Conservation (phyloP, 352 stramenopile genomes). For the Phytophthora idaei region DNA sequence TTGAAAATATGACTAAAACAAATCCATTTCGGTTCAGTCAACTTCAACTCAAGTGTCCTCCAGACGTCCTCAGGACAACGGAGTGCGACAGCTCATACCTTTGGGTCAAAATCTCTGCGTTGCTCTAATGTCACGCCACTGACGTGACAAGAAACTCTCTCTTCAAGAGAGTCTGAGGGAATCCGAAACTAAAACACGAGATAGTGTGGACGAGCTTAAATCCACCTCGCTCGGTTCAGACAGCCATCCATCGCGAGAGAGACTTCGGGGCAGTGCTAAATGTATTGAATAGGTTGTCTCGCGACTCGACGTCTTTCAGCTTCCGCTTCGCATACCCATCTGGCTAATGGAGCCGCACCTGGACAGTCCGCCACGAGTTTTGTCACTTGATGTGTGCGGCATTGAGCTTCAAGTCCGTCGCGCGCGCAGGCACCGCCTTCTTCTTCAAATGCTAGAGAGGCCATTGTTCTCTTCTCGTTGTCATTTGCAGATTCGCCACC, state of each 20-base stretch:
- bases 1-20: neutral
- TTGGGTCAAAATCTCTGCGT: too few species aligned
- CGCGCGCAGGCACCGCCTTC: neutral
- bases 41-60: constrained; percentile 18
- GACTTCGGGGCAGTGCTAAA: neutral
- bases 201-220: too few species aligned
- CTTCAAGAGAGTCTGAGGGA: too few species aligned
- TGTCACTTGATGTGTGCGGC: constrained; percentile 8
- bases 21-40: constrained; percentile 1
- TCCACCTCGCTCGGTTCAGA: neutral
- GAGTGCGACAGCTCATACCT: too few species aligned
- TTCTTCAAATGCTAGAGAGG: constrained; percentile 4
- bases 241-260: constrained; percentile 9
- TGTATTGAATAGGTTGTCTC: neutral
- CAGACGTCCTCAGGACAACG: neutral
- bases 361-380: constrained; percentile 21
- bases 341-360: constrained; percentile 12
- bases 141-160: neutral
- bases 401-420: neutral
- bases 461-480: neutral
- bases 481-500: constrained; percentile 1
- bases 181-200: too few species aligned
- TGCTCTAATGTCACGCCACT: too few species aligned
- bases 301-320: constrained; percentile 20
- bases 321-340: constrained; percentile 34